Conservation (phyloP, 371 early-diverging fungal genomes). For the Zancudomyces culisetae region DNA sequence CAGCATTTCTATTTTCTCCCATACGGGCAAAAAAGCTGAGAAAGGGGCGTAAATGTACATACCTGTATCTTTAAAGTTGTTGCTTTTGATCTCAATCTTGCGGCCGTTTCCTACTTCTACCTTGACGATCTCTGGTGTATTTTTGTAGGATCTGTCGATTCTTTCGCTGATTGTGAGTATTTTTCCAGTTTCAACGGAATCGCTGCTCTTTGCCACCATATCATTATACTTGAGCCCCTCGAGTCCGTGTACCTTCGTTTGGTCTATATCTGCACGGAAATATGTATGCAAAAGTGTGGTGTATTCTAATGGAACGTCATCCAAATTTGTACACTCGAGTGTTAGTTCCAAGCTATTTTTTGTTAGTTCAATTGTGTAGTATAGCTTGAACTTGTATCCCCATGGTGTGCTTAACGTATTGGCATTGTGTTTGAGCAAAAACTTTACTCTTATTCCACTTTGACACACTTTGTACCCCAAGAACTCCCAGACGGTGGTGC, state of each 20-base stretch:
- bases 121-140: conserved; percentile 32
- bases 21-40: too few relatives aligned
- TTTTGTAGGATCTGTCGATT: conserved; percentile 54
- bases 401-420: conserved; percentile 38
- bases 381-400: conserved; percentile 55
- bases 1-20: too few relatives aligned
- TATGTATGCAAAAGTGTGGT: conserved; percentile 84
- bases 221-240: conserved; percentile 37
- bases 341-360: conserved; percentile 42
- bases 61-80: conserved; percentile 48
- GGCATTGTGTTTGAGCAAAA: conserved; percentile 41
- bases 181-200: conserved; percentile 17
- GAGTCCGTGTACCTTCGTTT: conserved; percentile 42
- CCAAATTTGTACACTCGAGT: conserved; percentile 49
- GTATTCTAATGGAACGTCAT: conserved; percentile 49
- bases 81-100: conserved; percentile 28
- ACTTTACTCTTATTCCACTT: conserved; percentile 37
- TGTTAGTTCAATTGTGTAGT: conserved; percentile 58
- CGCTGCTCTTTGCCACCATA: conserved; percentile 36
- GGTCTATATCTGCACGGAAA: conserved; percentile 44
- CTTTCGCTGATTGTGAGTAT: conserved; percentile 38
- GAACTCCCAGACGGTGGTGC: conserved; percentile 48
- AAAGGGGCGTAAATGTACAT: conserved; percentile 4
- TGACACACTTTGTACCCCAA: conserved; percentile 27
- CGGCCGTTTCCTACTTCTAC: conserved; percentile 26